Evolutionary conservation across 2,329 filamentous ascomycete genomes (phyloP).

Genomic region (Calonectria multiphialidica): DNA sequence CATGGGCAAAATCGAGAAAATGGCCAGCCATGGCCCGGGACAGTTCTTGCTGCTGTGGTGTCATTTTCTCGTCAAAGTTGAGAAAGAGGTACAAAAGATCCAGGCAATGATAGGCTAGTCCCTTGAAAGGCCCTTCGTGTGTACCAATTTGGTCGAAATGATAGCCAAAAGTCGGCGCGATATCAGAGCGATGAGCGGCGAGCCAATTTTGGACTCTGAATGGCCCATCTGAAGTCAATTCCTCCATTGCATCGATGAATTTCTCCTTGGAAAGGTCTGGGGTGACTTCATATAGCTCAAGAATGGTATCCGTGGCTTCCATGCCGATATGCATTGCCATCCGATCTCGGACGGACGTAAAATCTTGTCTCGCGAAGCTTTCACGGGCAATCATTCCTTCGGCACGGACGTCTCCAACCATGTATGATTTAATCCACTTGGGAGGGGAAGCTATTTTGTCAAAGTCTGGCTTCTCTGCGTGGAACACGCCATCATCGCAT

Average conservation of each 20-base stretch:
- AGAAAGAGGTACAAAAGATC: constrained; percentile 29
- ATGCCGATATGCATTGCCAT: constrained; percentile 7
- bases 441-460: constrained; percentile 17
- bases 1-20: constrained; percentile 29
- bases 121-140: constrained; percentile 22
- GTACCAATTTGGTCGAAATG: constrained; percentile 30
- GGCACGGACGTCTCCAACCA: constrained; percentile 24
- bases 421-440: constrained; percentile 20
- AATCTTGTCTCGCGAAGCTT: neutral
- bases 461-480: neutral
- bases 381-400: constrained; percentile 27
- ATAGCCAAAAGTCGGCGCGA: constrained; percentile 25
- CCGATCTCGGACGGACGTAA: neutral
- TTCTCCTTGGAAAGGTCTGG: neutral
- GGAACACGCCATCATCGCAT: constrained; percentile 25
- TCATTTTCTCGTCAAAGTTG: constrained; percentile 25
- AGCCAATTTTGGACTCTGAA: constrained; percentile 30
- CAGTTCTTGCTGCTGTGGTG: constrained; percentile 7
- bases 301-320: constrained; percentile 6
- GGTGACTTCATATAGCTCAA: constrained; percentile 18
- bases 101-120: constrained; percentile 25
- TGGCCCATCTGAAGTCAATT: constrained; percentile 10
- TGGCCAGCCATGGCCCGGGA: constrained; percentile 7
- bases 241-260: constrained; percentile 8
- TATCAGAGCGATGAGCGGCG: constrained; percentile 1